Percentiles rank a stretch among this genome's conserved stretches.
These are phyloP conservation scores for Aristolochia californica DNA, from an alignment of 164 flowering plant genomes.

Conservation along the genomic window DNA sequence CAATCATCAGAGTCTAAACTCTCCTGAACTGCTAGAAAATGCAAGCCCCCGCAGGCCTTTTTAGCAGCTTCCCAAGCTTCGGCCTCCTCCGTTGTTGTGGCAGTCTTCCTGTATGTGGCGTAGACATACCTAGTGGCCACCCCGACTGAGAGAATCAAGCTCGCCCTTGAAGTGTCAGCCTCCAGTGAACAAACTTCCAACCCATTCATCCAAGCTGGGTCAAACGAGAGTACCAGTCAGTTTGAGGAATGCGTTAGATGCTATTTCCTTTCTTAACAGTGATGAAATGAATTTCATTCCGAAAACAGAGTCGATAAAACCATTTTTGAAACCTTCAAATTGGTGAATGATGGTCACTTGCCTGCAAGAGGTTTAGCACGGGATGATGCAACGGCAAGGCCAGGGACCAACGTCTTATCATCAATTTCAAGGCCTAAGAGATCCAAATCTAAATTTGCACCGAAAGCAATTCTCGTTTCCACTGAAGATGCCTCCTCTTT, in stretches of 20 bases:
- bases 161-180: conserved; percentile 51
- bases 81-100: conserved; percentile 65
- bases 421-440: conserved; percentile 80
- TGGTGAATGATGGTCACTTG: conserved; percentile 5
- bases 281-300: no score
- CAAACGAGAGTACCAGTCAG: neutral
- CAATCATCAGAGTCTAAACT: conserved; percentile 86
- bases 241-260: no score
- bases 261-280: no score
- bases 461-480: conserved; percentile 47
- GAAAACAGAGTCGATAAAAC: no score
- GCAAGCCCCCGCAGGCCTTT: conserved; percentile 84
- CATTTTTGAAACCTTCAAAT: no score
- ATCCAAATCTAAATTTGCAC: conserved; percentile 77
- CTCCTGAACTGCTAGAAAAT: conserved; percentile 90
- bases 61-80: conserved; percentile 99
- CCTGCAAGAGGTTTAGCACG: conserved; percentile 94
- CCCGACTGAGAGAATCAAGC: conserved; percentile 73
- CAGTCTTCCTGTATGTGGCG: conserved; percentile 62
- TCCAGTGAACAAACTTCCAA: conserved; percentile 78
- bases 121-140: conserved; percentile 74
- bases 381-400: conserved; percentile 83
- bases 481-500: conserved; percentile 59
- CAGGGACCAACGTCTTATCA: conserved; percentile 77
- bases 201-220: conserved; percentile 95